A percentile compares a stretch with the other conserved stretches of the same genome.
phyloP scores from a whole-genome alignment of 179 eudicot genomes.

The Beta macrorhiza region DNA sequence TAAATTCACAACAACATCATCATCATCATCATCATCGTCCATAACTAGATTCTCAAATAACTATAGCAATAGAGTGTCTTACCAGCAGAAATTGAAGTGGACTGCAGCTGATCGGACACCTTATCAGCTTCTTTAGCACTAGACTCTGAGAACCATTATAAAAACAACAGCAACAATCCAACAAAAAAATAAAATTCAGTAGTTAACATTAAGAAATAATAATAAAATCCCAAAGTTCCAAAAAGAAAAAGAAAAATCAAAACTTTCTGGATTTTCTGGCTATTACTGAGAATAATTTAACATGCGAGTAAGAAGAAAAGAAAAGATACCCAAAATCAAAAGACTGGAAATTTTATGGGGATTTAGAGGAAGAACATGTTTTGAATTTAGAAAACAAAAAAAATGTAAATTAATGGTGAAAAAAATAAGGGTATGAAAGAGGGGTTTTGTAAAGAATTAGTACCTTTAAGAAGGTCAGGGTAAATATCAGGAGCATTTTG shows the following conservation, averaged over 20 bases:
- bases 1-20: neutral
- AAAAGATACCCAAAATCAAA: neutral
- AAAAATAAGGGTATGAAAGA: neutral
- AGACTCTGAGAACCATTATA: slow-evolving; percentile 32
- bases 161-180: neutral
- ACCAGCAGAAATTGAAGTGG: slow-evolving; percentile 68
- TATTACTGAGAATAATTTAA: neutral
- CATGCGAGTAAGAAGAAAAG: too few species aligned
- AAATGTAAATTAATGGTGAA: neutral
- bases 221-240: neutral
- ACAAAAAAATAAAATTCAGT: neutral
- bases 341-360: slow-evolving; percentile 7
- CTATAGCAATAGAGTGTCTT: slow-evolving; percentile 1
- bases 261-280: neutral
- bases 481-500: slow-evolving; percentile 68
- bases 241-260: neutral
- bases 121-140: slow-evolving; percentile 54
- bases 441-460: neutral
- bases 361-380: neutral
- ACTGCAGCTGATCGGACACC: slow-evolving; percentile 63
- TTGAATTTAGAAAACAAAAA: neutral
- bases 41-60: neutral
- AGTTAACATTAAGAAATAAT: neutral
- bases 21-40: neutral
- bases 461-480: slow-evolving; percentile 77